Percentiles rank a stretch among this genome's conserved stretches.
Conservation (phyloP, 768 basidiomycete genomes). For the Lentinula boryana region DNA sequence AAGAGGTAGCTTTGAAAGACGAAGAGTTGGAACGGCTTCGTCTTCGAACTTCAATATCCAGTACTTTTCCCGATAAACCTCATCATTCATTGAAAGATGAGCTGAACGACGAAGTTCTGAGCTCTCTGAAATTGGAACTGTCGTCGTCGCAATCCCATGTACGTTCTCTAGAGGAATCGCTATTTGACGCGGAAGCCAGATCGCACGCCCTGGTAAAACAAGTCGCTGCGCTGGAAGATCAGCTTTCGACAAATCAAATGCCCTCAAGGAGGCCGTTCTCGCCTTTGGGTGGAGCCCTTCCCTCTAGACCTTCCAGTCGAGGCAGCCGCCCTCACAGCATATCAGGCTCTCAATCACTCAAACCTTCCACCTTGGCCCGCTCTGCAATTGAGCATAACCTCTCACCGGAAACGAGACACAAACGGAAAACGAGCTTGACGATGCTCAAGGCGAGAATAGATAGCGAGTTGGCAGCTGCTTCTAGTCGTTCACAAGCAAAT, state of each 20-base stretch:
- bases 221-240: constrained; percentile 58
- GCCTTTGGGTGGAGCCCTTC: neutral
- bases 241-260: constrained; percentile 44
- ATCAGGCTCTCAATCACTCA: constrained; percentile 2
- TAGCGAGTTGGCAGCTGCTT: constrained; percentile 47
- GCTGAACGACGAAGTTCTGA: constrained; percentile 70
- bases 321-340: neutral
- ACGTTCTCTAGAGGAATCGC: constrained; percentile 63
- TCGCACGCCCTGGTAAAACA: constrained; percentile 67
- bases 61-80: constrained; percentile 25
- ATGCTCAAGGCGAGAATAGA: constrained; percentile 92
- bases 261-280: constrained; percentile 10
- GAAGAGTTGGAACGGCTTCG: constrained; percentile 61
- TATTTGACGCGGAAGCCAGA: constrained; percentile 69
- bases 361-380: constrained; percentile 29
- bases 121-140: constrained; percentile 66
- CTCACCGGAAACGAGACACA: constrained; percentile 72
- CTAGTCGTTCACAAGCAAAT: constrained; percentile 30
- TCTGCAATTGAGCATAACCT: constrained; percentile 65
- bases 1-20: constrained; percentile 55
- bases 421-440: constrained; percentile 75
- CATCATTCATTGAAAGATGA: constrained; percentile 67
- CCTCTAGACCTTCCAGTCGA: constrained; percentile 6
- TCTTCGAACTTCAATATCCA: constrained; percentile 36
- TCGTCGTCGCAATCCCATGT: constrained; percentile 78